Percentiles rank a stretch among this genome's conserved stretches.
Evolutionary conservation across 345 rosid species (phyloP).

Genomic region (Pelargonium nanum): DNA sequence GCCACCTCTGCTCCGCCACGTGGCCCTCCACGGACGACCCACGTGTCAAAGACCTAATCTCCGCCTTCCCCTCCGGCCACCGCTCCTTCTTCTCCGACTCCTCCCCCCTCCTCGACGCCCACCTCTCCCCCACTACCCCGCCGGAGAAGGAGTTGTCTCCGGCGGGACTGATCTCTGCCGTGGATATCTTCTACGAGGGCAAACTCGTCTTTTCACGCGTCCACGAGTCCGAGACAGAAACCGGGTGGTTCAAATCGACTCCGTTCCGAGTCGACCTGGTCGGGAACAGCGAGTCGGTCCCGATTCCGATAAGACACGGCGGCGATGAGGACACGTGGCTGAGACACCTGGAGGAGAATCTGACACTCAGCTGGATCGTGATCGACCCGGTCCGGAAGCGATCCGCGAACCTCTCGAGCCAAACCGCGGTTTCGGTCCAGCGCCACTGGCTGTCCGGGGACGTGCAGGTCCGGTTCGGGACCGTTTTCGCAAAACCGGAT

Average conservation of each 20-base stretch:
- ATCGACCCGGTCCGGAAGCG: slow-evolving; percentile 52
- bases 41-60: slow-evolving; percentile 25
- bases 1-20: slow-evolving; percentile 24
- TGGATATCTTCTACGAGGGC: slow-evolving; percentile 46
- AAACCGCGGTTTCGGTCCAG: slow-evolving; percentile 43
- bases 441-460: slow-evolving; percentile 68
- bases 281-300: slow-evolving; percentile 36
- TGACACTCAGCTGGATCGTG: slow-evolving; percentile 53
- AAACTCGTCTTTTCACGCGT: slow-evolving; percentile 39
- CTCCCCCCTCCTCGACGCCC: slow-evolving; percentile 27
- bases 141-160: background rate
- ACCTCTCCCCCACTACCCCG: background rate
- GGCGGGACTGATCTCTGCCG: slow-evolving; percentile 48
- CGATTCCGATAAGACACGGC: slow-evolving; percentile 14
- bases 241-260: slow-evolving; percentile 41
- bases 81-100: slow-evolving; percentile 63
- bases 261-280: slow-evolving; percentile 62
- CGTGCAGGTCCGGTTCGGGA: slow-evolving; percentile 38
- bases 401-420: slow-evolving; percentile 49
- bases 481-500: slow-evolving; percentile 25
- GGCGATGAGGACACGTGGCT: slow-evolving; percentile 33
- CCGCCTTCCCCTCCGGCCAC: slow-evolving; percentile 44
- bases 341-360: slow-evolving; percentile 34
- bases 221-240: slow-evolving; percentile 29
- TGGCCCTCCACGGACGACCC: slow-evolving; percentile 56